Base-by-base conservation (phyloP, 1,139 yeast species). In the Nakaseomyces bracarensis region DNA sequence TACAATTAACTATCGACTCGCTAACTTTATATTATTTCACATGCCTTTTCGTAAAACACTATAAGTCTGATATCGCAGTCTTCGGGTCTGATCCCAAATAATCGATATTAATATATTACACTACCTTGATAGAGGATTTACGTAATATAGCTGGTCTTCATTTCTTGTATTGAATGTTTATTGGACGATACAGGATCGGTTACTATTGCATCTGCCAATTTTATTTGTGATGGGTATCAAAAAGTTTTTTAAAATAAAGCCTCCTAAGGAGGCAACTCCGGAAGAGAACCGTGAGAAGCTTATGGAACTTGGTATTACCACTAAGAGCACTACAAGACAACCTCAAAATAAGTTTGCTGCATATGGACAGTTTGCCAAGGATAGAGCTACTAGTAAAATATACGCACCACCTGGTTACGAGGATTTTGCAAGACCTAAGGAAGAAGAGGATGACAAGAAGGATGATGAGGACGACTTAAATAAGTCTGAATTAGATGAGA, bases 341-440 rank as follows among this genome's bases (percentile, higher is more conserved):
- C 68, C 73, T 51, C 70, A 68, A 49, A 76, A 71, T 51, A 76
- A 77, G 53, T 82, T 82, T 58, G 75, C 80, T 8, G 87, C 86
- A 3, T 82, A 80, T 57, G 71, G 71, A 36, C 69, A 69, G 44
- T 78, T 73, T 61, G 82, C 85, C 11, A 72, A 71, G 49, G 77
- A 76, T 39, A 67, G 54, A 46, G 55, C 44, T 49, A 60, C 49
- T 56, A 68, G 58, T 64, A 74, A 54, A 31, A 54, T 60, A 14
- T 48, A 76, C 67, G 54, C 68, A 55, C 62, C 75, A 62, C 39
- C 77, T 68, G 50, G 77, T 46, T 65, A 65, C 47, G 66, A 63
- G 41, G 49, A 51, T 14, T 57, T 49, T 40, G 60, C 58, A 3
- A 41, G 40, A 9, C 50, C 45, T 11, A 34, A 15, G 23, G 36